Conservation (phyloP, 2,329 filamentous ascomycete genomes). For the Tolypocladium pustulatum region DNA sequence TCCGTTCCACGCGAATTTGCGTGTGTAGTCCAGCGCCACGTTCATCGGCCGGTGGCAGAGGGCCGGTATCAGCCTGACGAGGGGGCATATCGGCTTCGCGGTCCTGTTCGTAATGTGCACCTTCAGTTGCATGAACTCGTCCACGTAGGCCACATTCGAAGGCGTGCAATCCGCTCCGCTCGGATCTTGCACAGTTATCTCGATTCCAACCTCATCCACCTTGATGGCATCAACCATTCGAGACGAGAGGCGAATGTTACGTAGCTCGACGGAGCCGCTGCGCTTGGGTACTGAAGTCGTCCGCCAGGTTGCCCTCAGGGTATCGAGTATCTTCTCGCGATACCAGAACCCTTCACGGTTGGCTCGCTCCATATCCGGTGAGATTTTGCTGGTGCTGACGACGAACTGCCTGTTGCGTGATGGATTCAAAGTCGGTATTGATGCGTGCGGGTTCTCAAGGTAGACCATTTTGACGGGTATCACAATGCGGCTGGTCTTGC, state of each 20-base stretch:
- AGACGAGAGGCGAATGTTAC: slow-evolving; percentile 60
- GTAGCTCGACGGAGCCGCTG: slow-evolving; percentile 62
- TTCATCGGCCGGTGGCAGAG: slow-evolving; percentile 62
- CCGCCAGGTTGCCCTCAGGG: slow-evolving; percentile 62
- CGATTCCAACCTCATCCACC: slow-evolving; percentile 66
- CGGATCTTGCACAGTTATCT: slow-evolving; percentile 41
- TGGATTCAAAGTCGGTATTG: slow-evolving; percentile 71
- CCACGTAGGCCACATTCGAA: slow-evolving; percentile 21
- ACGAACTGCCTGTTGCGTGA: slow-evolving; percentile 87
- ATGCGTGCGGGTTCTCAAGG: slow-evolving; percentile 63
- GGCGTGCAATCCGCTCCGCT: slow-evolving; percentile 10
- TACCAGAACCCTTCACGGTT: slow-evolving; percentile 87
- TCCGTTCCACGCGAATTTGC: slow-evolving; percentile 77
- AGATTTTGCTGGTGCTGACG: slow-evolving; percentile 68
- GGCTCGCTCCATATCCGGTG: slow-evolving; percentile 67
- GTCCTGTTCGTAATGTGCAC: slow-evolving; percentile 70
- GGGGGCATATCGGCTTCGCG: slow-evolving; percentile 52
- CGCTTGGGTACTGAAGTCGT: slow-evolving; percentile 40
- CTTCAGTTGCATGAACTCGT: slow-evolving; percentile 55
- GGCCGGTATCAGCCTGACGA: slow-evolving; percentile 67
- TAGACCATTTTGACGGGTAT: slow-evolving; percentile 68
- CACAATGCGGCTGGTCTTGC: slow-evolving; percentile 63
- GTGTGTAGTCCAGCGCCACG: slow-evolving; percentile 68
- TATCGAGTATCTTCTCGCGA: slow-evolving; percentile 66
- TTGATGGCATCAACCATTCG: slow-evolving; percentile 78